A percentile compares a stretch with the other conserved stretches of the same genome.
Evolutionary conservation across 2,329 filamentous ascomycete species (phyloP).

Genomic region (Corinectria fuckeliana): DNA sequence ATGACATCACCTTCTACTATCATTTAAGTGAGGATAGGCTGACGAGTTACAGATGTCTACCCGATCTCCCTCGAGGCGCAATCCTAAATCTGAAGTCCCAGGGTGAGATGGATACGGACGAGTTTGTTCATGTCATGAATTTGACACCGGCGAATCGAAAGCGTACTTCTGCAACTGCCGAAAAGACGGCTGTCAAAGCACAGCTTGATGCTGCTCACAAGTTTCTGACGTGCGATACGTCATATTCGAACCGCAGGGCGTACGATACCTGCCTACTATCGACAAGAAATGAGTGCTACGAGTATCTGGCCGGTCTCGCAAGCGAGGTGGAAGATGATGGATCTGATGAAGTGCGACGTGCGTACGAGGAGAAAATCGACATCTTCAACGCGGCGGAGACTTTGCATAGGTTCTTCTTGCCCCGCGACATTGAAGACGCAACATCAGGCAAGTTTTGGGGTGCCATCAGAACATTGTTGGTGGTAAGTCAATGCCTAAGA

Average conservation of each 20-base stretch:
- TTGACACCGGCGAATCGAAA: slow-evolving; percentile 12
- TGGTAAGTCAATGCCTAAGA: slow-evolving; percentile 29
- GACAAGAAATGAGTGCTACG: slow-evolving; percentile 33
- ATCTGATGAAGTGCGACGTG: slow-evolving; percentile 30
- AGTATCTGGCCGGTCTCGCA: slow-evolving; percentile 32
- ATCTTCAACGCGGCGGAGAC: slow-evolving; percentile 50
- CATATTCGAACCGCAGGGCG: slow-evolving; percentile 36
- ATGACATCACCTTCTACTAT: not conserved
- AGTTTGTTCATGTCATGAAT: slow-evolving; percentile 31
- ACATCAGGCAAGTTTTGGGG: slow-evolving; percentile 54
- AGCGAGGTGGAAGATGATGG: slow-evolving; percentile 31
- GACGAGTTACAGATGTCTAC: slow-evolving; percentile 9
- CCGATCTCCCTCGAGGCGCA: slow-evolving; percentile 23
- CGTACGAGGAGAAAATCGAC: slow-evolving; percentile 45
- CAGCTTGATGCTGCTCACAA: slow-evolving; percentile 38
- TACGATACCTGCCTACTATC: slow-evolving; percentile 37
- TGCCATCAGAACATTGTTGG: slow-evolving; percentile 41
- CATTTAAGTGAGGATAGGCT: not conserved
- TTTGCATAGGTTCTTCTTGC: slow-evolving; percentile 52
- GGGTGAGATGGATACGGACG: not conserved
- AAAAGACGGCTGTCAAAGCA: slow-evolving; percentile 23
- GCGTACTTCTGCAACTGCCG: not conserved
- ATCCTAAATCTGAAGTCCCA: slow-evolving; percentile 24
- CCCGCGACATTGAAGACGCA: slow-evolving; percentile 43
- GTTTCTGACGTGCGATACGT: slow-evolving; percentile 37